Evolutionary conservation across 78 protist genomes (phyloP).

Genomic region (Dictyostelium firmibasis): DNA sequence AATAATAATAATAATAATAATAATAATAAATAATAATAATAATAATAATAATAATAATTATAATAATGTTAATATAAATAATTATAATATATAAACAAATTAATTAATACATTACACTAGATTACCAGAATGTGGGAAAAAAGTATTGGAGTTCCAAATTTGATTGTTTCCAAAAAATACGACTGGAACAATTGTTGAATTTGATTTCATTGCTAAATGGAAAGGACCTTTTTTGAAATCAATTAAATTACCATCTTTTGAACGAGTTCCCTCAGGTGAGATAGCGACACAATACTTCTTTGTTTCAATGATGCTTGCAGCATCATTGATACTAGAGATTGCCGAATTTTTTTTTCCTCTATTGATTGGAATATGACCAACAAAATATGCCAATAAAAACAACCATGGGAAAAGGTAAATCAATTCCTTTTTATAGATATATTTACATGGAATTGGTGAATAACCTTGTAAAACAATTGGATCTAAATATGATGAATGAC

Average conservation of each 20-base stretch:
- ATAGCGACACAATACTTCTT: conserved; percentile 25
- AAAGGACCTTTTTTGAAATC: conserved; percentile 79
- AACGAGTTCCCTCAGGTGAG: conserved; percentile 77
- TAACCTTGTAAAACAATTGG: conserved; percentile 53
- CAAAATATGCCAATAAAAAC: conserved; percentile 5
- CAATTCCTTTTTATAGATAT: conserved; percentile 50
- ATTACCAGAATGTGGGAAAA: conserved; percentile 41
- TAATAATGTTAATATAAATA: too few species aligned
- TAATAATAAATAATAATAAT: not conserved
- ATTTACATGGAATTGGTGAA: conserved; percentile 34
- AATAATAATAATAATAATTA: not conserved
- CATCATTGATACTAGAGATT: conserved; percentile 25
- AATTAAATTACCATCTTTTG: conserved; percentile 64
- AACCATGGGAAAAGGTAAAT: conserved; percentile 36
- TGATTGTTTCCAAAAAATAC: conserved; percentile 35
- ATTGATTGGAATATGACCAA: conserved; percentile 76
- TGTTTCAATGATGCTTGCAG: not conserved
- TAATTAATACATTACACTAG: conserved; percentile 15
- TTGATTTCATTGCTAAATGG: conserved; percentile 59
- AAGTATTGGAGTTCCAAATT: not conserved
- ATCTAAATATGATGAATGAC: conserved; percentile 49
- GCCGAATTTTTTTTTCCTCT: conserved; percentile 56
- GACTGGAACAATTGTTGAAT: conserved; percentile 30
- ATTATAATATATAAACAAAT: not conserved
- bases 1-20: not conserved